Conservation (phyloP, 2,329 filamentous ascomycete genomes). For the Huntiella moniliformis region DNA sequence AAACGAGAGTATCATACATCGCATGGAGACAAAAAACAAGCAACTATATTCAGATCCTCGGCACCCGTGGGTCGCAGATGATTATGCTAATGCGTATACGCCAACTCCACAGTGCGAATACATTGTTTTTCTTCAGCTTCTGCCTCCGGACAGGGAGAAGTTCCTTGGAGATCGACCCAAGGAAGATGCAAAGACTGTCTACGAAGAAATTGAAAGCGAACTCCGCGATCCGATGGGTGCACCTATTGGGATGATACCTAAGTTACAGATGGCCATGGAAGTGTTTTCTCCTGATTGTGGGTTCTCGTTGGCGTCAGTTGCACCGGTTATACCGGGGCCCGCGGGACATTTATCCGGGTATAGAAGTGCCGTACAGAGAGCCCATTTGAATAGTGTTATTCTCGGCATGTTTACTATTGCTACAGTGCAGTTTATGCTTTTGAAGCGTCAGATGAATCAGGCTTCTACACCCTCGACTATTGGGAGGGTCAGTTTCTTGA, state of each 20-base stretch:
- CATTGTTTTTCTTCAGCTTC: conserved; percentile 66
- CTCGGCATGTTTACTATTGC: conserved; percentile 36
- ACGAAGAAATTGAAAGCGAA: conserved; percentile 37
- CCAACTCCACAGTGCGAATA: conserved; percentile 51
- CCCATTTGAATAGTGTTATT: conserved; percentile 39
- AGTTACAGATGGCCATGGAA: conserved; percentile 41
- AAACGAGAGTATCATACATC: conserved; percentile 50
- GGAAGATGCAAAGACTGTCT: conserved; percentile 15
- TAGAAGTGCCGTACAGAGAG: conserved; percentile 41
- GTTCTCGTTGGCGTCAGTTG: conserved; percentile 46
- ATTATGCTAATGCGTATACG: conserved; percentile 28
- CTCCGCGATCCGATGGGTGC: conserved; percentile 42
- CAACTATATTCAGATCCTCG: conserved; percentile 41
- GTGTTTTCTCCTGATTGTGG: conserved; percentile 51
- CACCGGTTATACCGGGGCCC: conserved; percentile 31
- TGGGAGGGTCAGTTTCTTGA: conserved; percentile 46
- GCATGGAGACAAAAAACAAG: conserved; percentile 41
- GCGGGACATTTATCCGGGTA: conserved; percentile 40
- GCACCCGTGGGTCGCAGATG: conserved; percentile 56
- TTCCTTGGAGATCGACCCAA: conserved; percentile 1
- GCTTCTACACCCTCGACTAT: conserved; percentile 49
- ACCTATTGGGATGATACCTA: conserved; percentile 34
- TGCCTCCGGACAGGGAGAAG: conserved; percentile 27
- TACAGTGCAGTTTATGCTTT: conserved; percentile 40
- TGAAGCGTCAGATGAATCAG: conserved; percentile 47